Conservation (phyloP, 345 rosid genomes). For the Cardamine chenopodiifolia region DNA sequence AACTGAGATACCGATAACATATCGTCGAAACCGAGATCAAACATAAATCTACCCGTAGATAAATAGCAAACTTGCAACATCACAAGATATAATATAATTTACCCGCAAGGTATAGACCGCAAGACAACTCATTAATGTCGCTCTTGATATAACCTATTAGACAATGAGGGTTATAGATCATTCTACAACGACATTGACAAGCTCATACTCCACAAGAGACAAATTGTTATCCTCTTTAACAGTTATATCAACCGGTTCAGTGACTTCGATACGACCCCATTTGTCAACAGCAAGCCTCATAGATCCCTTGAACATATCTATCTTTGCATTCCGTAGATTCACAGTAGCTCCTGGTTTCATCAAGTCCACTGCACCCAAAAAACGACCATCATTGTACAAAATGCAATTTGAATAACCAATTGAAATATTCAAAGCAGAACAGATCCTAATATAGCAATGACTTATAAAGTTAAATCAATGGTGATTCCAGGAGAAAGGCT, state of each 20-base stretch:
- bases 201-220: conserved; percentile 58
- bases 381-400: background rate
- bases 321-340: conserved; percentile 57
- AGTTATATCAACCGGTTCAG: conserved; percentile 43
- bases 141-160: conserved; percentile 11
- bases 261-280: conserved; percentile 58
- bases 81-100: conserved; percentile 11
- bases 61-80: conserved; percentile 29
- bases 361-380: conserved; percentile 46
- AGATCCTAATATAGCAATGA: too few species aligned
- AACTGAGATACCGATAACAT: conserved; percentile 5
- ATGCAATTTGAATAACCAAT: background rate
- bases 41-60: conserved; percentile 11
- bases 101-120: background rate
- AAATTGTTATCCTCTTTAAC: conserved; percentile 54
- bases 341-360: conserved; percentile 54
- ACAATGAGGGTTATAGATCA: conserved; percentile 32
- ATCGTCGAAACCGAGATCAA: background rate
- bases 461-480: too few species aligned
- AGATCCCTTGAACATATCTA: conserved; percentile 59
- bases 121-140: conserved; percentile 15
- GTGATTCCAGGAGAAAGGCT: background rate
- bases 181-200: conserved; percentile 53
- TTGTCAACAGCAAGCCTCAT: conserved; percentile 66
- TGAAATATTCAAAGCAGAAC: background rate